These are phyloP conservation scores for Xylaria curta DNA, from an alignment of 495 filamentous ascomycete species.

Conservation along the genomic window DNA sequence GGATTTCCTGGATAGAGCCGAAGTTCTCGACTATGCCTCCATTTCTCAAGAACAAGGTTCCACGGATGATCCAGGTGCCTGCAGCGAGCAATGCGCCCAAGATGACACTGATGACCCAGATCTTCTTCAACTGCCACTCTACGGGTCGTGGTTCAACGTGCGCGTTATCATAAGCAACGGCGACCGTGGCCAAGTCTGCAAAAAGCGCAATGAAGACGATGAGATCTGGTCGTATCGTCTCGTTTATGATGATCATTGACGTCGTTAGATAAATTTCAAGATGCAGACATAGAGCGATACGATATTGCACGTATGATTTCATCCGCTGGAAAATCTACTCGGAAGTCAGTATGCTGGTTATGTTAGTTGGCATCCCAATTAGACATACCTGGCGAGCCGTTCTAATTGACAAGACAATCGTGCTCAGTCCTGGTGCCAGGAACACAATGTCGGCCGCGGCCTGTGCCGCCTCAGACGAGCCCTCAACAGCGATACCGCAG, in stretches of 20 bases:
- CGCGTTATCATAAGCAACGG: constrained; percentile 92
- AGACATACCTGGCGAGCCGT: constrained; percentile 71
- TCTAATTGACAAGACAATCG: constrained; percentile 91
- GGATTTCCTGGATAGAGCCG: constrained; percentile 76
- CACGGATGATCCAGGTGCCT: constrained; percentile 83
- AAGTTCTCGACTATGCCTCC: constrained; percentile 86
- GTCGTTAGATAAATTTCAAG: constrained; percentile 87
- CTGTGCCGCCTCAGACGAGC: constrained; percentile 87
- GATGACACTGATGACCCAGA: constrained; percentile 88
- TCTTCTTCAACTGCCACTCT: constrained; percentile 91
- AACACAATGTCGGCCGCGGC: constrained; percentile 94
- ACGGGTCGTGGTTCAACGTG: constrained; percentile 83
- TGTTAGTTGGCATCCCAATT: neutral
- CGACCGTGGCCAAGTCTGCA: constrained; percentile 88
- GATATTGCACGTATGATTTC: constrained; percentile 95
- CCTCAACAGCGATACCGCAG: constrained; percentile 90
- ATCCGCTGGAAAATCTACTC: constrained; percentile 89
- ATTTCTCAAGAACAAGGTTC: constrained; percentile 70
- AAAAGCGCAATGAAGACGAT: constrained; percentile 94
- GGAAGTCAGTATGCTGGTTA: neutral
- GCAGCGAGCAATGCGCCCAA: constrained; percentile 77
- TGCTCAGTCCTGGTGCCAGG: constrained; percentile 84
- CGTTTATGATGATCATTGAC: constrained; percentile 85
- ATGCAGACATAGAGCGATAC: constrained; percentile 94
- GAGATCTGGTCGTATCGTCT: constrained; percentile 79